Conservation (phyloP, 106 monocot genomes). For the Dendrobium chrysotoxum region DNA sequence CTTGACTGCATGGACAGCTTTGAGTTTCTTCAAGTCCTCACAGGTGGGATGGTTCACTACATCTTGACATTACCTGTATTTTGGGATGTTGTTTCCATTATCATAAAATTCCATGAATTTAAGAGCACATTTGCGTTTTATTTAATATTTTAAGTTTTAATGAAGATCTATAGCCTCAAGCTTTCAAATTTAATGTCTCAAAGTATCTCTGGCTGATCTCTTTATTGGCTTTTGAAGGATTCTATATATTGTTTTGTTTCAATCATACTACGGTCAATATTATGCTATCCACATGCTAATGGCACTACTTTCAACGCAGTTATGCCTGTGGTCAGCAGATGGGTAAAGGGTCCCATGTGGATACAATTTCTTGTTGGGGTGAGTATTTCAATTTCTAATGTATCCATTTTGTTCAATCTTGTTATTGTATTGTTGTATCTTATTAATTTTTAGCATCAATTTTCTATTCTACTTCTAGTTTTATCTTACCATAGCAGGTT, state of each 20-base stretch:
- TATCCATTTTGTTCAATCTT: neutral
- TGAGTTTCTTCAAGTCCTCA: neutral
- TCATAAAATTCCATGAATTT: neutral
- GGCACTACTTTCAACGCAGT: conserved; percentile 33
- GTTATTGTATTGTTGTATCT: neutral
- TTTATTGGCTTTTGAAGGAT: neutral
- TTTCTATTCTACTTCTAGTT: neutral
- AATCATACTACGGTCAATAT: neutral
- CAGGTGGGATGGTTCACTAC: neutral
- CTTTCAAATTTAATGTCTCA: neutral
- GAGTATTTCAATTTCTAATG: conserved; percentile 19
- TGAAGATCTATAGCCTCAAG: neutral
- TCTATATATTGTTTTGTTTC: neutral
- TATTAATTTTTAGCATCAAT: neutral
- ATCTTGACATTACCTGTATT: neutral
- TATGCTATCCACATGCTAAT: neutral
- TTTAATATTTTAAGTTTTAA: neutral
- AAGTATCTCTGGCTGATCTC: neutral
- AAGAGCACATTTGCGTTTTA: neutral
- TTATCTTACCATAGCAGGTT: neutral
- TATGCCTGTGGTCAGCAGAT: conserved; percentile 75
- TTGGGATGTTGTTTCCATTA: neutral
- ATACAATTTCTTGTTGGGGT: conserved; percentile 81
- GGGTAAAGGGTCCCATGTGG: conserved; percentile 83
- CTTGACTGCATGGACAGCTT: neutral